Base-by-base conservation (phyloP, 768 basidiomycete genomes). In the Porphyrellus cyaneotinctus region DNA sequence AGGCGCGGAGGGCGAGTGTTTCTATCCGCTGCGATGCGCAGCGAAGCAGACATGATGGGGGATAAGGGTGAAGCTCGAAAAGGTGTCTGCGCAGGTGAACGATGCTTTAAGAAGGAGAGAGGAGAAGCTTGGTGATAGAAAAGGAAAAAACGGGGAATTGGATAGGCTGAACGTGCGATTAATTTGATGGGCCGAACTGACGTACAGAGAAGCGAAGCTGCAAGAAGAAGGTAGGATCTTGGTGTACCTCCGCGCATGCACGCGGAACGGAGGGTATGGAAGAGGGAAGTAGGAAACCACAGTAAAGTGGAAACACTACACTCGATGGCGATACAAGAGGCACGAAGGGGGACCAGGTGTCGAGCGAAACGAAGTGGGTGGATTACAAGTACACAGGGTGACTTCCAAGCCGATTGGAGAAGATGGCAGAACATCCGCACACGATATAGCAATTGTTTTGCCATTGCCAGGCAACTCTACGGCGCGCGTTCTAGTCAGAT, bases 1-100 rank as follows among this genome's bases (percentile, higher is more conserved):
- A 84, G 72, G 41, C 79, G 78, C 17, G 77, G 74, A 43, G 77
- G 77, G 57, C 74, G 74, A 26, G 54, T 37, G 45, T 23, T 46
- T 45, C 52, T 31, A 43, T 60, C 66, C 56, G 53, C 58, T 23
- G 57, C 46, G 38, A 47, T 47, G 52, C 64, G 65, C 49, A 63
- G 56, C 53, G 62, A 63, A 50, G 53, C 43, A 43, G 62, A 58
- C 61, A 70, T 70, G 70, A 54, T 65, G 65, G 50, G 51, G 47
- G 49, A 37, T 59, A 42, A 45, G 56, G 60, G 58, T 64, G 60
- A 59, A 28, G 58, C 58, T 69, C 61, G 64, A 65, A 67, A 66
- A 64, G 63, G 69, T 51, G 58, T 52, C 58, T 45, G 60, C 26
- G 60, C 54, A 61, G 51, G 57, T 58, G 62, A 55, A 60, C 52